Evolutionary conservation across 169 alveolate species (phyloP).

Genomic region (Sarcocystis neurona): DNA sequence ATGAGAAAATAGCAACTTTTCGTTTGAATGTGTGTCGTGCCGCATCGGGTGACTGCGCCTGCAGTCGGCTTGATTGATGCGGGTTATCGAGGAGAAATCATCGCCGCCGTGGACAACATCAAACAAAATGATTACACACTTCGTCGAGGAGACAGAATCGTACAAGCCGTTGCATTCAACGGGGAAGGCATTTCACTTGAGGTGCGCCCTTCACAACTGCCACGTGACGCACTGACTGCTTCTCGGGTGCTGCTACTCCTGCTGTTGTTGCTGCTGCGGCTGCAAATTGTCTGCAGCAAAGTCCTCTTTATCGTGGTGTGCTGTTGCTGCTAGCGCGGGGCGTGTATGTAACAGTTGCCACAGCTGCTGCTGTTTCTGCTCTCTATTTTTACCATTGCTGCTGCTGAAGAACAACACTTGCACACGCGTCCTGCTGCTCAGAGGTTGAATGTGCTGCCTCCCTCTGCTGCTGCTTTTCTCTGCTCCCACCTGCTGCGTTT

Average conservation of each 20-base stretch:
- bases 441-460: no score
- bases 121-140: constrained; percentile 81
- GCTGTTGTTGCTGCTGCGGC: not conserved
- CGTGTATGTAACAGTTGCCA: not conserved
- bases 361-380: not conserved
- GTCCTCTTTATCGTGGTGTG: not conserved
- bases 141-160: constrained; percentile 84
- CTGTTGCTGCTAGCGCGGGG: not conserved
- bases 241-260: not conserved
- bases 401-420: no score
- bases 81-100: constrained; percentile 89
- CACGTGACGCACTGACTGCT: not conserved
- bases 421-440: no score
- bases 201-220: constrained; percentile 52
- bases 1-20: no score
- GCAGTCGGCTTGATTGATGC: constrained; percentile 89
- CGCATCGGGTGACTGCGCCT: no score
- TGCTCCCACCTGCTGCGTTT: no score
- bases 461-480: no score
- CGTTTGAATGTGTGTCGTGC: no score
- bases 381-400: not conserved
- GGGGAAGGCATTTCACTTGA: constrained; percentile 85
- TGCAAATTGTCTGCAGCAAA: not conserved
- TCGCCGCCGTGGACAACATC: constrained; percentile 88
- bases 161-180: constrained; percentile 85